A percentile compares a stretch with the other conserved stretches of the same genome.
Evolutionary conservation across 495 filamentous ascomycete species (phyloP).

Genomic region (Podospora pseudocomata): DNA sequence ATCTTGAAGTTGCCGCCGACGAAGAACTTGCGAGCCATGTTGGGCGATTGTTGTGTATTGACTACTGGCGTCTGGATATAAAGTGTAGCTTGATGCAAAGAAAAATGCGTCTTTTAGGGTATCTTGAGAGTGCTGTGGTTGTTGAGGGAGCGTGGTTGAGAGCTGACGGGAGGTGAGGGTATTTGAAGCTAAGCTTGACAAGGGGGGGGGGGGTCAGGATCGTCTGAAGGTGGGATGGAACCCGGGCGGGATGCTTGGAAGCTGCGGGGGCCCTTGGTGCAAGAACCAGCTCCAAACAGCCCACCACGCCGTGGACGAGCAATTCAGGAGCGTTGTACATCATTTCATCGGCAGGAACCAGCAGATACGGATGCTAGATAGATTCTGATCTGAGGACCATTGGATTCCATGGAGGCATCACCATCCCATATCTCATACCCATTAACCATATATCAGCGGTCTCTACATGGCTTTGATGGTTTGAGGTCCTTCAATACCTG

Average conservation of each 20-base stretch:
- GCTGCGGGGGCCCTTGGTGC: slow-evolving; percentile 1
- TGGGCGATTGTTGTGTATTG: slow-evolving; percentile 32
- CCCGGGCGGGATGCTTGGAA: slow-evolving; percentile 11
- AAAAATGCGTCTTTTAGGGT: neutral
- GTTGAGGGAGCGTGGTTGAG: slow-evolving; percentile 4
- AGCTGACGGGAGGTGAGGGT: slow-evolving; percentile 6
- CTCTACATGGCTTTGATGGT: no score
- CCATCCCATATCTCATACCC: no score
- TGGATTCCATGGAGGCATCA: no score
- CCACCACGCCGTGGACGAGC: neutral
- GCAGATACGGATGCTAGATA: no score
- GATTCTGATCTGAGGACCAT: no score
- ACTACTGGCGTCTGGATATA: neutral
- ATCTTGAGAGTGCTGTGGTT: neutral
- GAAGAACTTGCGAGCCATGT: slow-evolving; percentile 96
- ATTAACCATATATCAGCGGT: no score
- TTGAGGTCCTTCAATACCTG: neutral
- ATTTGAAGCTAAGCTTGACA: neutral
- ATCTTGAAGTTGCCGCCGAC: slow-evolving; percentile 99
- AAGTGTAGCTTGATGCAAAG: neutral
- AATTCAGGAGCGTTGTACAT: neutral
- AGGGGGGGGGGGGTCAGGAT: slow-evolving; percentile 2
- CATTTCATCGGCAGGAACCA: no score
- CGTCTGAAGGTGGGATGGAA: slow-evolving; percentile 8
- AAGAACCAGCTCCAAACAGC: neutral